A percentile compares a stretch with the other conserved stretches of the same genome.
Evolutionary conservation across 2,329 filamentous ascomycete genomes (phyloP).

Genomic region (Fusarium setosum): DNA sequence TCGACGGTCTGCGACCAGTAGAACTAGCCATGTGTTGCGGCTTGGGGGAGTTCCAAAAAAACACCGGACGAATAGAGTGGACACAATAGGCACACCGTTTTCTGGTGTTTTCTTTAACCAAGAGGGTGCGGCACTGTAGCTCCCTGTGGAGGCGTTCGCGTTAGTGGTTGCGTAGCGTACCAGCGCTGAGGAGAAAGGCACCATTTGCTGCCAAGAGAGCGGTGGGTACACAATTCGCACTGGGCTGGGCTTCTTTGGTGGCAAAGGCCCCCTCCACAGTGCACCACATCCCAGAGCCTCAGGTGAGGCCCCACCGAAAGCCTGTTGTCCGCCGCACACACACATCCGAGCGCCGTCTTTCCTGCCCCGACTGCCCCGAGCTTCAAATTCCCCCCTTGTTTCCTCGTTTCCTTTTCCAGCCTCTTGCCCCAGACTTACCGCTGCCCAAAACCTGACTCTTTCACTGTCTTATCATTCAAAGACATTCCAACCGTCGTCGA

Average conservation of each 20-base stretch:
- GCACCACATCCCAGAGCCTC: constrained; percentile 36
- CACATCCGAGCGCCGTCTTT: constrained; percentile 12
- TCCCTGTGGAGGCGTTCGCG: constrained; percentile 38
- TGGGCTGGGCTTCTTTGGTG: no score
- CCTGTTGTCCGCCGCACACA: constrained; percentile 8
- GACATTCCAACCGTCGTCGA: constrained; percentile 10
- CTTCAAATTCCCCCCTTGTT: constrained; percentile 30
- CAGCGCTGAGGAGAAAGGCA: no score
- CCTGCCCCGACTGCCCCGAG: constrained; percentile 32
- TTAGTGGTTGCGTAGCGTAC: constrained; percentile 21
- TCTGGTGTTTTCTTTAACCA: no score
- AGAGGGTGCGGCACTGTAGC: no score
- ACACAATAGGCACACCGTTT: no score
- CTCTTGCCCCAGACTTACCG: constrained; percentile 29
- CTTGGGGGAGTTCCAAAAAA: no score
- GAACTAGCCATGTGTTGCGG: constrained; percentile 28
- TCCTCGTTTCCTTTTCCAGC: not conserved
- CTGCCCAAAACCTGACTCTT: constrained; percentile 32
- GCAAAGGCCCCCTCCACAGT: constrained; percentile 29
- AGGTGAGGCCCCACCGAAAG: constrained; percentile 34
- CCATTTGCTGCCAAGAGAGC: no score
- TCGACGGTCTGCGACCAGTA: constrained; percentile 35
- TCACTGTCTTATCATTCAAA: constrained; percentile 1
- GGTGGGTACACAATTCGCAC: no score
- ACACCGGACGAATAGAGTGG: no score